Evolutionary conservation across 2,329 filamentous ascomycete species (phyloP).

Genomic region (Fusarium xylarioides): DNA sequence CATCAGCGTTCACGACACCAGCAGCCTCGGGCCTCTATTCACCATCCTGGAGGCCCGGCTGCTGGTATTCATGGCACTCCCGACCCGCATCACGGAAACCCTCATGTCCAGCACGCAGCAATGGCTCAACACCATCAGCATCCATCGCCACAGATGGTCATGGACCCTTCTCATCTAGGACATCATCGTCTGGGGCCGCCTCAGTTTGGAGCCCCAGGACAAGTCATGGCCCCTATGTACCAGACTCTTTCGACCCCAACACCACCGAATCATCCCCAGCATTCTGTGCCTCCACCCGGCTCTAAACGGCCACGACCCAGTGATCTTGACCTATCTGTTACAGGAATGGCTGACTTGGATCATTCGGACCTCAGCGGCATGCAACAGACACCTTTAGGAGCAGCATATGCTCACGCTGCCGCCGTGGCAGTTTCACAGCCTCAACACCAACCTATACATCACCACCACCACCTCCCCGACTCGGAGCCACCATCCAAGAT

Average conservation of each 20-base stretch:
- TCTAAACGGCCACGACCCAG: constrained; percentile 66
- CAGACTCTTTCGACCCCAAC: constrained; percentile 57
- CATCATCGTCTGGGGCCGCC: constrained; percentile 61
- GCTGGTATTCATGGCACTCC: constrained; percentile 58
- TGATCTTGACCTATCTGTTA: constrained; percentile 65
- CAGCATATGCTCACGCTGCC: constrained; percentile 59
- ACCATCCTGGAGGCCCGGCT: constrained; percentile 54
- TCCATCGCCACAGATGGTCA: constrained; percentile 62
- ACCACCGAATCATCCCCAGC: constrained; percentile 45
- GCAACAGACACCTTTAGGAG: constrained; percentile 62
- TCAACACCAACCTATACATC: constrained; percentile 69
- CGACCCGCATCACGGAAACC: constrained; percentile 49
- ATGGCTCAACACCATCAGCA: constrained; percentile 58
- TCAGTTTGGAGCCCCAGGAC: constrained; percentile 61
- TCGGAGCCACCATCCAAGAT: constrained; percentile 75
- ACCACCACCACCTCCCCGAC: constrained; percentile 83
- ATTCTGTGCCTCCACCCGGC: constrained; percentile 40
- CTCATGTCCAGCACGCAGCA: constrained; percentile 46
- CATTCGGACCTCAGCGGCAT: constrained; percentile 65
- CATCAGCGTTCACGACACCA: constrained; percentile 49
- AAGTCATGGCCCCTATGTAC: constrained; percentile 63
- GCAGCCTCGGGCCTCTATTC: constrained; percentile 58
- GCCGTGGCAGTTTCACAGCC: constrained; percentile 41
- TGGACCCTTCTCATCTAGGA: constrained; percentile 65
- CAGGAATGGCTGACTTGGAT: constrained; percentile 61